Conservation (phyloP, 2,329 filamentous ascomycete genomes). For the Trichoderma atrobrunneum region DNA sequence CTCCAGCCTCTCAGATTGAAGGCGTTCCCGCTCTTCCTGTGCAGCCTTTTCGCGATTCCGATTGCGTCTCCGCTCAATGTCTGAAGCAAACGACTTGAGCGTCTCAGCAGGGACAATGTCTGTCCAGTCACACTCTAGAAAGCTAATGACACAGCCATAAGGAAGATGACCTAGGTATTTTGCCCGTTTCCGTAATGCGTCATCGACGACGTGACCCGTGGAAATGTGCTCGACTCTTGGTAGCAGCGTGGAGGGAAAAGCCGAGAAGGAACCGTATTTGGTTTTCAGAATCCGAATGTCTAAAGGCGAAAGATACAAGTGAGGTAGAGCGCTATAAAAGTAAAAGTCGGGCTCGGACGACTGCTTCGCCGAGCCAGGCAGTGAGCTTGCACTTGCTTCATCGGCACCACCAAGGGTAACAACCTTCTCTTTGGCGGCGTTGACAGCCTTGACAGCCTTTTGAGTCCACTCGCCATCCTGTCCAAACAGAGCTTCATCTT, state of each 20-base stretch:
- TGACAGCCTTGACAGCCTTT: conserved; percentile 74
- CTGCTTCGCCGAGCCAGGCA: conserved; percentile 25
- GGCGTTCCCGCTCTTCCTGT: conserved; percentile 80
- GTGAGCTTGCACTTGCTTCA: conserved; percentile 23
- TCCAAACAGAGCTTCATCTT: conserved; percentile 87
- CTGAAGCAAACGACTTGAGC: conserved; percentile 70
- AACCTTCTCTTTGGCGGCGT: conserved; percentile 72
- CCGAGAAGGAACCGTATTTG: conserved; percentile 77
- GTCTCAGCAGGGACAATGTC: conserved; percentile 76
- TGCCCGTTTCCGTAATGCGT: conserved; percentile 74
- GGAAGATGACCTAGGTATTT: conserved; percentile 88
- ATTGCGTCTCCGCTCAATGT: conserved; percentile 74
- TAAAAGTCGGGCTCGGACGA: conserved; percentile 59
- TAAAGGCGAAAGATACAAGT: conserved; percentile 85
- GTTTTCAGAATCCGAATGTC: conserved; percentile 91
- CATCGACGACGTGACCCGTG: conserved; percentile 82
- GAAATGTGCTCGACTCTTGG: conserved; percentile 87
- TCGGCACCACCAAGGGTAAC: conserved; percentile 40
- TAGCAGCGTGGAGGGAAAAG: conserved; percentile 81
- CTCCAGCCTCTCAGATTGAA: conserved; percentile 78
- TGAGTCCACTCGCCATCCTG: conserved; percentile 92
- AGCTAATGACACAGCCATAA: conserved; percentile 85
- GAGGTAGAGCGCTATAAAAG: conserved; percentile 84
- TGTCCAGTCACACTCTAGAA: conserved; percentile 93
- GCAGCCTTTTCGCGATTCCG: conserved; percentile 78